Conservation (phyloP, 2,329 filamentous ascomycete genomes). For the Aaosphaeria arxii region DNA sequence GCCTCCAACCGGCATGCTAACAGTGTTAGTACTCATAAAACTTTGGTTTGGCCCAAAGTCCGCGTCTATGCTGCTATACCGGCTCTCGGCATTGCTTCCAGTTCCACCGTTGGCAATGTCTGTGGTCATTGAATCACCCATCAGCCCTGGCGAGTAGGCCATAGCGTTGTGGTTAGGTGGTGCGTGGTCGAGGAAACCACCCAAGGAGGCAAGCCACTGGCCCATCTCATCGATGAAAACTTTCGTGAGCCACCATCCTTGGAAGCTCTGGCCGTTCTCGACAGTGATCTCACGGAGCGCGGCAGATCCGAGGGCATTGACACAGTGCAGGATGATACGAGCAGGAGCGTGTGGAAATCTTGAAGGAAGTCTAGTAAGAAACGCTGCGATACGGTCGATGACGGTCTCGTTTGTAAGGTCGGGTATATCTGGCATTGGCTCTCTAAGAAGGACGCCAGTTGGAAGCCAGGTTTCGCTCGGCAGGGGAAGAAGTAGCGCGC, state of each 20-base stretch:
- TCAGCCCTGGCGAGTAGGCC: conserved; percentile 22
- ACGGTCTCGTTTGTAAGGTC: conserved; percentile 49
- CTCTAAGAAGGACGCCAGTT: conserved; percentile 48
- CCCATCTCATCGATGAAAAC: conserved; percentile 96
- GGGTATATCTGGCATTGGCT: conserved; percentile 17
- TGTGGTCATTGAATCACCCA: conserved; percentile 27
- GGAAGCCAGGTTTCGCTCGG: conserved; percentile 64
- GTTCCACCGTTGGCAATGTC: conserved; percentile 32
- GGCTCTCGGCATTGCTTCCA: conserved; percentile 37
- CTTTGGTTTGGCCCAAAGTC: conserved; percentile 33
- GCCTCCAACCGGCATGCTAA: conserved; percentile 18
- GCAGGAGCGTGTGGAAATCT: conserved; percentile 73
- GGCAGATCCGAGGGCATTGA: conserved; percentile 71
- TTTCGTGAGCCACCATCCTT: conserved; percentile 94
- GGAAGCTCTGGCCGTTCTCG: conserved; percentile 73
- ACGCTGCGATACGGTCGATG: conserved; percentile 74
- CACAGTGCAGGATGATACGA: conserved; percentile 71
- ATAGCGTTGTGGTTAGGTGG: conserved; percentile 26
- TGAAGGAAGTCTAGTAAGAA: conserved; percentile 64
- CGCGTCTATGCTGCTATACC: conserved; percentile 37
- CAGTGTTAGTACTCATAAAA: conserved; percentile 26
- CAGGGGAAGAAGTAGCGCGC: conserved; percentile 66
- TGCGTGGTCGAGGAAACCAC: conserved; percentile 72
- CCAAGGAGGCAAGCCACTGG: conserved; percentile 82
- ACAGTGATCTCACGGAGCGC: conserved; percentile 81